Conservation (phyloP, 2,329 filamentous ascomycete genomes). For the Esteya vermicola region DNA sequence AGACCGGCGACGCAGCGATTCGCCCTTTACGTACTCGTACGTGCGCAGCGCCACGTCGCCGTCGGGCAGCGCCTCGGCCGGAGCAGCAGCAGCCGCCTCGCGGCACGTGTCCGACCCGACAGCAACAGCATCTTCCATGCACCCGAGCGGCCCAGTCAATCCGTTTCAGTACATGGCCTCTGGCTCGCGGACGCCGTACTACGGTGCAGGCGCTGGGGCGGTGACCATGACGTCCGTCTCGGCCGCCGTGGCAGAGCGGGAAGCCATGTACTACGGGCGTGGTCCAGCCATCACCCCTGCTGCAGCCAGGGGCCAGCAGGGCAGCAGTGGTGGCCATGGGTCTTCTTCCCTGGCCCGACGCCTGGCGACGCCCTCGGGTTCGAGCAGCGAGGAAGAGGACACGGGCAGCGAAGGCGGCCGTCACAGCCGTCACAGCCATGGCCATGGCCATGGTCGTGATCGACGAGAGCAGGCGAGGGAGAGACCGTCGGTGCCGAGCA, state of each 20-base stretch:
- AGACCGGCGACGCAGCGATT: constrained; percentile 19
- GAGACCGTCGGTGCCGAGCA: no score
- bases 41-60: constrained; percentile 15
- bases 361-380: constrained; percentile 13
- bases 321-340: constrained; percentile 9
- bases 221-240: constrained; percentile 24
- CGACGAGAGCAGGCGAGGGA: no score
- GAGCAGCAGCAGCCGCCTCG: constrained; percentile 13
- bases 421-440: not conserved
- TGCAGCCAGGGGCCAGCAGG: constrained; percentile 15
- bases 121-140: constrained; percentile 8
- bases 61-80: constrained; percentile 12
- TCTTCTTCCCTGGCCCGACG: not conserved
- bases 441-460: no score
- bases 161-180: constrained; percentile 40
- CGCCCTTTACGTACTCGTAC: constrained; percentile 32
- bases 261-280: constrained; percentile 10
- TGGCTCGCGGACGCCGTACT: constrained; percentile 24
- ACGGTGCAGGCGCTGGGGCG: constrained; percentile 17
- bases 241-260: constrained; percentile 13
- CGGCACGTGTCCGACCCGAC: constrained; percentile 32
- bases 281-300: constrained; percentile 14
- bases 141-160: constrained; percentile 19
- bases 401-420: not conserved
- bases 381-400: constrained; percentile 20